Base-by-base conservation (phyloP, 1,139 yeast species). In the Kodamaea ohmeri region DNA sequence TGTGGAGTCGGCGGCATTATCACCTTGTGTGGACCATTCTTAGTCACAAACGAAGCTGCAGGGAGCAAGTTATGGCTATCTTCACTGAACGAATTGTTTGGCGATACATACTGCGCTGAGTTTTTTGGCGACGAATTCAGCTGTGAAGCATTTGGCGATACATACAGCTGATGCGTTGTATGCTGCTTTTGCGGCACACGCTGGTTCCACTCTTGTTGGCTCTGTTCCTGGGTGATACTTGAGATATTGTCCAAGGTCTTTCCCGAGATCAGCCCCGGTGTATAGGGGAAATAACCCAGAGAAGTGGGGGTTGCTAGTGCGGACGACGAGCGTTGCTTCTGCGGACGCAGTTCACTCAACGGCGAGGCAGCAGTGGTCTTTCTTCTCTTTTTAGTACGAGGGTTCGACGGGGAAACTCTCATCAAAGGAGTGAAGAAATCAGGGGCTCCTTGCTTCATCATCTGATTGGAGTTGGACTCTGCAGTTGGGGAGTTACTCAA, bases 351-450 rank as follows among this genome's bases (percentile, higher is more conserved):
- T 8, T 21, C 31, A 16, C 38, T 43, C 28, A 40, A 36, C n/a
- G 44, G 44, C 14, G 37, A 24, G n/a, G 39, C 26, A 14, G 24
- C 25, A 32, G 49, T 37, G 33, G 39, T 43, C 38, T 46, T 46
- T 20, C 49, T 38, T 41, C 47, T 38, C 45, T 44, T 44, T 44
- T 47, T 42, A 19, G 40, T 45, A 12, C 44, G 47, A n/a, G 49
- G 43, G 25, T 49, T 53, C 26, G 26, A 21, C 3, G 75, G 76
- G 24, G 67, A 60, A 3, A 71, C 76, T 49, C 70, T 58, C 75
- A 71, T 69, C 40, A 71, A 54, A 0, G 76, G 76, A 4, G 73
- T 70, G 52, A 64, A 68, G 36, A 66, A 59, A 46, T 71, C 74
- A 6, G 76, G 76, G 21, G 68, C 70, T 8, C 76, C 76, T 41